These are phyloP conservation scores for Chalciporus piperatoides DNA, from an alignment of 1,284 basidiomycete species.

Conservation along the genomic window DNA sequence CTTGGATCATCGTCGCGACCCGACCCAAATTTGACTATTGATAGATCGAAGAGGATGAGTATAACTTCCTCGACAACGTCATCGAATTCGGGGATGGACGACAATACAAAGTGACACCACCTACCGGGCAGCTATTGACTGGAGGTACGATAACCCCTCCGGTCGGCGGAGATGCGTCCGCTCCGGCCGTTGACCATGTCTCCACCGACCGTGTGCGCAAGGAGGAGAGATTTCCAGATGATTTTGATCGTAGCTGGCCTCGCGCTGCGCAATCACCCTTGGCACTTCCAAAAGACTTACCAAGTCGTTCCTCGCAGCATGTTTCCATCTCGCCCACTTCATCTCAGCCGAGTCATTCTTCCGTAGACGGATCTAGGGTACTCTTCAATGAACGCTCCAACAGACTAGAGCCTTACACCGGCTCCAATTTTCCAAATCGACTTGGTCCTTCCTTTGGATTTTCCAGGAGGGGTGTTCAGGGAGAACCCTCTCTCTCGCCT, in stretches of 20 bases:
- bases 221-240: slow-evolving; percentile 79
- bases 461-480: slow-evolving; percentile 42
- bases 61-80: slow-evolving; percentile 83
- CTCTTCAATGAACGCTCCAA: slow-evolving; percentile 92
- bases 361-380: slow-evolving; percentile 56
- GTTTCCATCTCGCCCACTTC: slow-evolving; percentile 34
- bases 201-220: slow-evolving; percentile 47
- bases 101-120: slow-evolving; percentile 74
- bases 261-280: slow-evolving; percentile 49
- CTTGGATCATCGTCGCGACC: background rate
- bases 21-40: slow-evolving; percentile 12
- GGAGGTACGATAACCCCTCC: slow-evolving; percentile 11
- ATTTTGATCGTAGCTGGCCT: slow-evolving; percentile 93
- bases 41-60: slow-evolving; percentile 86
- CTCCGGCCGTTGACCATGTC: slow-evolving; percentile 22
- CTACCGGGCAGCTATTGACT: slow-evolving; percentile 30
- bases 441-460: slow-evolving; percentile 32
- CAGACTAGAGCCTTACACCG: slow-evolving; percentile 71
- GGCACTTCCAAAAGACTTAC: slow-evolving; percentile 40
- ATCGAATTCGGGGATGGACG: slow-evolving; percentile 93
- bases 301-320: slow-evolving; percentile 34
- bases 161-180: slow-evolving; percentile 17
- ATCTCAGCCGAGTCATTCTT: slow-evolving; percentile 44
- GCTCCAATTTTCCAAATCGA: slow-evolving; percentile 35
- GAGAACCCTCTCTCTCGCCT: slow-evolving; percentile 41